phyloP scores from a whole-genome alignment of 2,329 filamentous ascomycete species.

The Colletotrichum theobromicola region DNA sequence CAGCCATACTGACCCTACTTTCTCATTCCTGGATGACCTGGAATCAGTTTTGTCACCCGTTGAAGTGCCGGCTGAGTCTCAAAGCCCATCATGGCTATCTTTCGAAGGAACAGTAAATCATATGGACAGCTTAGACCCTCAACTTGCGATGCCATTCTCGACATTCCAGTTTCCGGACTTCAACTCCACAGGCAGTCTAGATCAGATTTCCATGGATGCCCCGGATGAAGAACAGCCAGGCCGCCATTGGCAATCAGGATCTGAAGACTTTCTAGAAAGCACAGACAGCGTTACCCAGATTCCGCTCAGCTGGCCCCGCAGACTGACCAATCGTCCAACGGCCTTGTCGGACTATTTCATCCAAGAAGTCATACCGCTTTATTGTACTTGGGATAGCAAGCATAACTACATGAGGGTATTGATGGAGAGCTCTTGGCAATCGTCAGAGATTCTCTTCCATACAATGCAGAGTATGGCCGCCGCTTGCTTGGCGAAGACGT shows the following conservation, averaged over 20 bases:
- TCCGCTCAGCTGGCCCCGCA: background rate
- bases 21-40: background rate
- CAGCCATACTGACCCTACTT: background rate
- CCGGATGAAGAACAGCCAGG: background rate
- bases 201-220: fast-evolving
- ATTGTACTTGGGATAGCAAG: background rate
- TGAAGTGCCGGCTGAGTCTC: fast-evolving
- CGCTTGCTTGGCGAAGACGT: background rate
- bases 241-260: fast-evolving
- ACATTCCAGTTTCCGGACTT: background rate
- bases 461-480: background rate
- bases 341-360: background rate
- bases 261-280: background rate
- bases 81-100: background rate
- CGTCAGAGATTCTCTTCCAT: background rate
- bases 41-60: fast-evolving
- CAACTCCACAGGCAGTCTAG: background rate
- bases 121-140: background rate
- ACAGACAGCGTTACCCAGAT: background rate
- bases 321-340: background rate
- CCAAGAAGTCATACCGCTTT: background rate
- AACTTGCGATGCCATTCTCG: fast-evolving
- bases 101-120: background rate
- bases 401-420: background rate
- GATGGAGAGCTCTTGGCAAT: background rate